Evolutionary conservation across 495 filamentous ascomycete species (phyloP), one percentile per base, ranked within the genome.

Genomic region (Cryomyces minteri): DNA sequence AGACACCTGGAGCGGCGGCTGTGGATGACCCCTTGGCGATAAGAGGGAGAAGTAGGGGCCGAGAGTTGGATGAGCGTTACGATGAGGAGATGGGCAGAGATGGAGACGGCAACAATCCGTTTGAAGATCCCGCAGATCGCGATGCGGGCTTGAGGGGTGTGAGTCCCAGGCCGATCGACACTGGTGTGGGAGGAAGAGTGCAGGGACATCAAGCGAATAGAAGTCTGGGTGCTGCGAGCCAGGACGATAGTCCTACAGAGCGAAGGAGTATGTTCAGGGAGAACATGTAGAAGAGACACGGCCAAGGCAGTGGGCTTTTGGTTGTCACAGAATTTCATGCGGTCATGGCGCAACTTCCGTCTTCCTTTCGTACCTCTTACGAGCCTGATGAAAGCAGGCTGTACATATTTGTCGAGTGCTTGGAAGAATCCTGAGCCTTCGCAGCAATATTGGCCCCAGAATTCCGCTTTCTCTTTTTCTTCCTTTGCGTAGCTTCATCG

Each of bases 241-340:
- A 51, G 44, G 66, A 61, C 31, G 58, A 64, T 36, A 67, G 66
- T 51, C 60, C 66, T 32, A 61, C 59, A 38, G 72, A 74, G 59
- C 62, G 71, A 59, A 67, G 67, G 54, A 75, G 71, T 53, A 66
- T 73, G 50, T 75, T 74, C 44, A 58, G 62, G 43, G 71, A 74
- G 51, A 71, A 78, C 14, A 56, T 63, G 48, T 55, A 41, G 39
- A 8, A 31, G 32, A 36, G 12, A 44, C 10, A 29, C 18, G 18
- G 18, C 18, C 18, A 25, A 25, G 18, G 18, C 18, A 25, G 18
- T 25, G 18, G 18, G 18, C 18, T 25, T 25, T 25, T 25, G 1
- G 18, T 25, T 25, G 18, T 25, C 18, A 25, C 18, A 25, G 18
- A 25, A 25, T 25, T 25, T 25, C 18, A 25, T 25, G 18, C 18